phyloP scores from a whole-genome alignment of 768 basidiomycete species.

The Tubosaeta brunneosetosa region DNA sequence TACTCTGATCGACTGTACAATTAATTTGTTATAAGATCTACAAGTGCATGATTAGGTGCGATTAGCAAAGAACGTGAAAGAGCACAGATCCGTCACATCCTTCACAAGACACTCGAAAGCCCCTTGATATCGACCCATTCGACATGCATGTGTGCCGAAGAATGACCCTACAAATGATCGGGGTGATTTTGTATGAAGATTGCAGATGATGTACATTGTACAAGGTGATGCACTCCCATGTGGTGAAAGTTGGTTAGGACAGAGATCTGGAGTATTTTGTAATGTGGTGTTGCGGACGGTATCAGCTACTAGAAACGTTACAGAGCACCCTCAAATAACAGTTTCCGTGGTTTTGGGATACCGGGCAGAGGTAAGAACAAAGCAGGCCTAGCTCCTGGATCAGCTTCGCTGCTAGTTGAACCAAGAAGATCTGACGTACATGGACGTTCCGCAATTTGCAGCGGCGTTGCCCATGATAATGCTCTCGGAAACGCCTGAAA shows the following conservation, averaged over 20 bases:
- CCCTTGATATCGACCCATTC: too few species aligned
- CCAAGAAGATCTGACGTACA: slow-evolving; percentile 45
- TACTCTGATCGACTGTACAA: not conserved
- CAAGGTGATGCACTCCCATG: not conserved
- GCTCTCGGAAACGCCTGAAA: slow-evolving; percentile 96
- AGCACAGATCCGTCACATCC: not conserved
- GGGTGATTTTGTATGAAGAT: not conserved
- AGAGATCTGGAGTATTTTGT: not conserved
- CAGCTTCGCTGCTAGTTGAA: not conserved
- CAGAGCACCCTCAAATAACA: slow-evolving; percentile 34
- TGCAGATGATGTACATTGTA: not conserved
- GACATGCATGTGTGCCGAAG: too few species aligned
- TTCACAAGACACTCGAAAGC: too few species aligned
- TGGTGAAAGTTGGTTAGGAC: not conserved
- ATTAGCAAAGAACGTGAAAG: too few species aligned
- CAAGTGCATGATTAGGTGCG: too few species aligned
- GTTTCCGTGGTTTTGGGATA: slow-evolving; percentile 32
- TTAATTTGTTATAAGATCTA: not conserved
- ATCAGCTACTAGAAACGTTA: not conserved
- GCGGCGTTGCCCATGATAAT: slow-evolving; percentile 99
- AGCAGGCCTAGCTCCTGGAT: slow-evolving; percentile 30
- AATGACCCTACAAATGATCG: not conserved
- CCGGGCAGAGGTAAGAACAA: slow-evolving; percentile 28
- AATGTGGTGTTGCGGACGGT: not conserved
- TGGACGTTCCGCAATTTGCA: slow-evolving; percentile 89